Evolutionary conservation across 768 basidiomycete species (phyloP), one percentile per base, ranked within the genome.

Genomic region (Dacryopinax primogenitus): DNA sequence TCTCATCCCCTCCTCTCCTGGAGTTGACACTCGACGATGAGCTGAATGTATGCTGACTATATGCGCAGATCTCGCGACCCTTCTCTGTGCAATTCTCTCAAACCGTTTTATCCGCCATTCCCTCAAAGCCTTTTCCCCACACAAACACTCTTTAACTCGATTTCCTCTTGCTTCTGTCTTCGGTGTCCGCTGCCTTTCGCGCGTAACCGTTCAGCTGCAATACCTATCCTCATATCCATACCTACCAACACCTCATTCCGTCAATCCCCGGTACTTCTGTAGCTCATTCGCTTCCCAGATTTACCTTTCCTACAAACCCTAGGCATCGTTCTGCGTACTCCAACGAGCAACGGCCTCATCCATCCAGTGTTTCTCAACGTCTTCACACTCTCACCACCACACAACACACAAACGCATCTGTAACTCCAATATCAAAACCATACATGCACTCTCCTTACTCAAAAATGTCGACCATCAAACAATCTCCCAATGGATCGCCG

Each of bases 361-460:
- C 23, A 15, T 44, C 41, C 51, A 30, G 15, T 21, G 11, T 28
- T 32, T 30, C 23, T 47, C 51, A 28, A 9, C 51, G 13, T 28
- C 11, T 21, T 28, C 51, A 15, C 3, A 58, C 69, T 23, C 41
- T 65, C 44, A 62, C 62, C 33, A 47, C 67, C 62, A 61, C 62
- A 63, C 62, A 66, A 11, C 64, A 58, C 68, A 63, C 63, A 39
- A 36, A 36, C 68, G 63, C 67, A 65, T 64, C 62, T 66, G 33
- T 64, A 65, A 58, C 34, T 63, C 63, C 63, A 26, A 34, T 61
- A 39, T 58, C 62, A 37, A 36, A 61, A 26, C 30, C 63, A 67
- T 33, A 58, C 64, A 63, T 66, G 62, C 64, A 37, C 62, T 35
- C 37, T 47, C 44, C 41, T 51, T 33, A 28, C 33, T 30, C 23